Evolutionary conservation across 805 yeast species (phyloP), one percentile per base, ranked within the genome.

Genomic region (Sugiyamaella americana): DNA sequence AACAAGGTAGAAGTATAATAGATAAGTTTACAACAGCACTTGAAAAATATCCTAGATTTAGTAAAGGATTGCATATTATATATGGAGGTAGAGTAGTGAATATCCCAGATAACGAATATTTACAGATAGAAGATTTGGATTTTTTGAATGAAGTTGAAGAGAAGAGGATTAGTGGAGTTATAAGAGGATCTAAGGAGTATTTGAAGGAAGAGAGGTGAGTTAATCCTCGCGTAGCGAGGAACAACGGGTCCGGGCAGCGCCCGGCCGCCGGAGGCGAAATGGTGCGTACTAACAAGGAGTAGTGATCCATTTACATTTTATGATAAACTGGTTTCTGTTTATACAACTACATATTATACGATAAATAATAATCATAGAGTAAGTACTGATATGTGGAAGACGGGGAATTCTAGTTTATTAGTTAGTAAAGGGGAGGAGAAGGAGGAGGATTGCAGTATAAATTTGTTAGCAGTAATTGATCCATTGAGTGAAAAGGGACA

Each of bases 401-500:
- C 52, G 1, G 48, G 54, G 0, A 49, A 60, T n/a, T n/a, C n/a
- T n/a, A n/a, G n/a, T n/a, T n/a, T n/a, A n/a, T n/a, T n/a, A n/a
- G n/a, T n/a, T n/a, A n/a, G n/a, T n/a, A n/a, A n/a, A n/a, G n/a
- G n/a, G n/a, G n/a, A n/a, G n/a, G n/a, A n/a, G n/a, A n/a, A n/a
- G n/a, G n/a, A n/a, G n/a, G n/a, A n/a, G n/a, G n/a, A n/a, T n/a
- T n/a, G n/a, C n/a, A n/a, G n/a, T n/a, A n/a, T n/a, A n/a, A n/a
- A 83, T 50, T 57, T 88, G 3, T 62, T 76, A 3, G 67, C 84
- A 0, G 63, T 84, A 1, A 57, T 86, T 35, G 88, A 93, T 60
- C 97, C 98, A 1, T 62, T 79, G 1, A 75, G 76, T 49, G 89
- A 84, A 54, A 56, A 67, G 13, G 75, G 94, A 0, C 98, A 87